Evolutionary conservation across 768 basidiomycete species (phyloP).

Genomic region (Ramaria sp.): DNA sequence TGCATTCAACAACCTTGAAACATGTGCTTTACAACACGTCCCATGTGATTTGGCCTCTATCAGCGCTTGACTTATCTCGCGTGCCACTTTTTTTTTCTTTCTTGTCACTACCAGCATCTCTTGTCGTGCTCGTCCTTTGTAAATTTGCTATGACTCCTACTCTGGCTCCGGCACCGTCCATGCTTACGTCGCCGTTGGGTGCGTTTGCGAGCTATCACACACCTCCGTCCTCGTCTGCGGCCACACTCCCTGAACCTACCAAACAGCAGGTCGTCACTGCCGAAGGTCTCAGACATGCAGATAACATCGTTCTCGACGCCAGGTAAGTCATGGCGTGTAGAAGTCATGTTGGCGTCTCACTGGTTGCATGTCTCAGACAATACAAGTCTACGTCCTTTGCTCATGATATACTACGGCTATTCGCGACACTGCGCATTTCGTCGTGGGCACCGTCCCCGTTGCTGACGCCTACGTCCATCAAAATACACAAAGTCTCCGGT

Average conservation of each 20-base stretch:
- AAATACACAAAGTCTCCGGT: conserved; percentile 76
- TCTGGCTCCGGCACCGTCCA: background rate
- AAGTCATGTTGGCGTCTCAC: conserved; percentile 16
- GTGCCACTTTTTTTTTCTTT: background rate
- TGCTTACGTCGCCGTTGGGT: background rate
- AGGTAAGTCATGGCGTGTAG: conserved; percentile 60
- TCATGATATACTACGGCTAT: conserved; percentile 40
- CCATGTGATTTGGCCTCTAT: too few species aligned
- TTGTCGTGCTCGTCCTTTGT: background rate
- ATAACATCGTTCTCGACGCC: conserved; percentile 40
- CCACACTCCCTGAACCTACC: conserved; percentile 2
- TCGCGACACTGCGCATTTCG: conserved; percentile 44
- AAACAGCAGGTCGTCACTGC: conserved; percentile 30
- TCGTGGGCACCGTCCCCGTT: conserved; percentile 33
- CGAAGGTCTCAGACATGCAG: conserved; percentile 51
- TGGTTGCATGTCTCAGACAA: conserved; percentile 36
- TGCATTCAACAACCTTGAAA: too few species aligned
- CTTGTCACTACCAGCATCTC: background rate
- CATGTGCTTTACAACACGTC: too few species aligned
- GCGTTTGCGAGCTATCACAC: background rate
- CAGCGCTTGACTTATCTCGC: too few species aligned
- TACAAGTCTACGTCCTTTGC: conserved; percentile 53
- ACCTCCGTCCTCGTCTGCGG: background rate
- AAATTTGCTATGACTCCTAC: background rate
- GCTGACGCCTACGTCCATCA: conserved; percentile 28